A percentile compares a stretch with the other conserved stretches of the same genome.
Evolutionary conservation across 2,329 filamentous ascomycete species (phyloP).

Genomic region (Penicillium sp.): DNA sequence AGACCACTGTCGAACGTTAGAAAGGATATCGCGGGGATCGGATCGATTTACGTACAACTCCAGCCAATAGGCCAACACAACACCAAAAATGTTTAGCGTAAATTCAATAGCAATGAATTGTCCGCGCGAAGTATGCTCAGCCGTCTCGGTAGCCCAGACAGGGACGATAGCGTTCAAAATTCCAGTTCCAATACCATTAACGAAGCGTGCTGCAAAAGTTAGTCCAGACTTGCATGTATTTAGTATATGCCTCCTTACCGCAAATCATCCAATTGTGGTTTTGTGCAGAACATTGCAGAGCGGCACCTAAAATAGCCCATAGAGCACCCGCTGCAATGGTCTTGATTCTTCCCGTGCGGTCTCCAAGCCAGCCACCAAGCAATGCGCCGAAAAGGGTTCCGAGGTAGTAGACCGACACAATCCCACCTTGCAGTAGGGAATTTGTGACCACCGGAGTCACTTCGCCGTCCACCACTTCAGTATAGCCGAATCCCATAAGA

Average conservation of each 20-base stretch:
- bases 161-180: slow-evolving; percentile 69
- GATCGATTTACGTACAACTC: slow-evolving; percentile 43
- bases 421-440: slow-evolving; percentile 62
- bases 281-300: slow-evolving; percentile 63
- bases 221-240: background rate
- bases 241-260: slow-evolving; percentile 40
- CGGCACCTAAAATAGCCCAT: slow-evolving; percentile 61
- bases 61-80: slow-evolving; percentile 63
- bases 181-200: slow-evolving; percentile 67
- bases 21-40: too few relatives aligned
- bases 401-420: slow-evolving; percentile 58
- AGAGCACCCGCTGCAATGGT: slow-evolving; percentile 60
- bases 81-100: slow-evolving; percentile 69
- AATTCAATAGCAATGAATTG: slow-evolving; percentile 71
- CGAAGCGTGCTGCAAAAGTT: slow-evolving; percentile 48
- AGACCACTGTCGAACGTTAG: slow-evolving; percentile 45
- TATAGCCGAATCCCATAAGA: slow-evolving; percentile 64
- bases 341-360: slow-evolving; percentile 60
- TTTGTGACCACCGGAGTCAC: slow-evolving; percentile 56
- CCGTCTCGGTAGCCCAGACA: slow-evolving; percentile 69
- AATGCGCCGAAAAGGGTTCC: slow-evolving; percentile 64
- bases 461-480: slow-evolving; percentile 46
- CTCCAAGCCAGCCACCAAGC: slow-evolving; percentile 62
- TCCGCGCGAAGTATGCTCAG: slow-evolving; percentile 65
- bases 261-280: slow-evolving; percentile 70